These are phyloP conservation scores for Dactylellina leptospora DNA, from an alignment of 2,329 filamentous ascomycete genomes.

Conservation along the genomic window DNA sequence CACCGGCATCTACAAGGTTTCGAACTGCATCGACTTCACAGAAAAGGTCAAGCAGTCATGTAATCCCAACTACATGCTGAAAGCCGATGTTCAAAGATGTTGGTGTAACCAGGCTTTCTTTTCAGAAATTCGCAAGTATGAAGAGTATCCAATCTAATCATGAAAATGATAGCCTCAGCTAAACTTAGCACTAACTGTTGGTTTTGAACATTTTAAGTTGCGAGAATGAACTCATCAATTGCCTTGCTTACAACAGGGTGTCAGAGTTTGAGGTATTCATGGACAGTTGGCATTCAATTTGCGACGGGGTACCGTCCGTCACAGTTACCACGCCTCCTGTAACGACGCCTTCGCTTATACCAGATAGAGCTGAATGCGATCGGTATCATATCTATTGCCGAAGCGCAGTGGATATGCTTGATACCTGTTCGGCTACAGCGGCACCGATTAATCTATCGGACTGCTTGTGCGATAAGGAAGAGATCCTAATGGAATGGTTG, in stretches of 20 bases:
- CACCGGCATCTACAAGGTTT: slow-evolving; percentile 1
- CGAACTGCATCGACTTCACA: background rate
- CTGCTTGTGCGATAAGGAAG: background rate
- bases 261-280: background rate
- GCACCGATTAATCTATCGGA: background rate
- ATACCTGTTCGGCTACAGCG: background rate
- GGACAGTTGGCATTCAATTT: background rate
- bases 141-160: background rate
- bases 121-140: slow-evolving; percentile 4
- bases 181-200: background rate
- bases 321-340: background rate
- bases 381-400: background rate
- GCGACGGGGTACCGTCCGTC: background rate
- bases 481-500: slow-evolving; percentile 3
- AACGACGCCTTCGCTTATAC: background rate
- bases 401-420: background rate
- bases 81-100: background rate
- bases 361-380: background rate
- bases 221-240: slow-evolving; percentile 5
- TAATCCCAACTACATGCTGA: background rate
- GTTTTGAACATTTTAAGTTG: slow-evolving; percentile 1
- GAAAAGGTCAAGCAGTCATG: background rate
- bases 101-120: slow-evolving; percentile 18
- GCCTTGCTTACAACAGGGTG: background rate
- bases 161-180: background rate